Percentiles rank a stretch among this genome's conserved stretches.
Conservation (phyloP, 2,329 filamentous ascomycete genomes). For the Chaetomium strumarium region DNA sequence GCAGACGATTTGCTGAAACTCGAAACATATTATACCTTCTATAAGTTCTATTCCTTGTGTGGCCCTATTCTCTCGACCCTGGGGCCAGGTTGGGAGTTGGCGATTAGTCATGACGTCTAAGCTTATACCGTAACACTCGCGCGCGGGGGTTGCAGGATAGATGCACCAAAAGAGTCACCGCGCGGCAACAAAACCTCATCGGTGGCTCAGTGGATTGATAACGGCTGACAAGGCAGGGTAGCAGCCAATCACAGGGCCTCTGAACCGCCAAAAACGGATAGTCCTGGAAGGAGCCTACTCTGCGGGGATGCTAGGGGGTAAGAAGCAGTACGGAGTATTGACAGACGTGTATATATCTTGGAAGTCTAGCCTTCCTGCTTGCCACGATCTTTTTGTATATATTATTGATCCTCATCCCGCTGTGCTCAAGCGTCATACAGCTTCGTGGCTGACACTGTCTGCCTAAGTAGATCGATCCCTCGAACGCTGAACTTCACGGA, state of each 20-base stretch:
- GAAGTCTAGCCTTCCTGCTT: no score
- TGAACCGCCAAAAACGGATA: neutral
- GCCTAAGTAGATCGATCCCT: no score
- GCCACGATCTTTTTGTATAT: no score
- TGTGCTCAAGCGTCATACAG: no score
- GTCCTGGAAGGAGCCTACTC: neutral
- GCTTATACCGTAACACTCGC: neutral
- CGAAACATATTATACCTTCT: neutral
- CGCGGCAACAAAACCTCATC: conserved; percentile 8
- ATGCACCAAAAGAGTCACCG: conserved; percentile 7
- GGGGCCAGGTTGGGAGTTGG: no score
- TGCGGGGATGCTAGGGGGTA: neutral
- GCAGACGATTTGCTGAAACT: neutral
- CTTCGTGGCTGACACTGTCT: no score
- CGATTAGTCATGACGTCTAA: no score
- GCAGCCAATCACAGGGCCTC: conserved; percentile 3
- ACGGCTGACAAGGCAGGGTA: neutral
- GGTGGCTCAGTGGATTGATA: neutral
- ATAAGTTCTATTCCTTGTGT: neutral
- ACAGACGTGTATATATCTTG: no score
- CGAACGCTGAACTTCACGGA: no score
- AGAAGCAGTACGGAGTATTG: no score
- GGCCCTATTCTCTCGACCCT: neutral
- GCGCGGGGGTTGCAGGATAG: neutral
- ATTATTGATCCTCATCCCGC: no score